Evolutionary conservation across 2,329 filamentous ascomycete species (phyloP).

Genomic region (Cytospora paraplurivora): DNA sequence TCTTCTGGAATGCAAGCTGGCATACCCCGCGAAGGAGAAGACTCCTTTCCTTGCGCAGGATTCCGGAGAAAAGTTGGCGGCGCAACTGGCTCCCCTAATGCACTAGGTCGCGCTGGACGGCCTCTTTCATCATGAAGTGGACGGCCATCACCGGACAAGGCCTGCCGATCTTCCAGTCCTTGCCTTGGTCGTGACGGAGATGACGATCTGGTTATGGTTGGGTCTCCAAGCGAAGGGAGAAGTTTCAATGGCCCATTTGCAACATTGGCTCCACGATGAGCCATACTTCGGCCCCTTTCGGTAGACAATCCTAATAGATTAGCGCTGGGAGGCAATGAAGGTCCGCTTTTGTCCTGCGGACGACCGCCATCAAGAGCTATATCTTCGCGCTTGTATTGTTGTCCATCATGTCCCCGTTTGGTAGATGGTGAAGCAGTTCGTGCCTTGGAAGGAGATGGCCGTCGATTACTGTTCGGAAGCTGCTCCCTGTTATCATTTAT

Average conservation of each 20-base stretch:
- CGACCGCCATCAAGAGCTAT: not conserved
- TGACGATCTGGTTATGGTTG: not conserved
- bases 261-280: not conserved
- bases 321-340: not conserved
- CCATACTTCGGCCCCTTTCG: not conserved
- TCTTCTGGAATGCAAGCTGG: not conserved
- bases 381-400: not conserved
- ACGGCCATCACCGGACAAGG: too few relatives aligned
- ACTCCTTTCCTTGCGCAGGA: not conserved
- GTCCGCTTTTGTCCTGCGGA: not conserved
- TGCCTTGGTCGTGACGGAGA: not conserved
- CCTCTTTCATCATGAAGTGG: too few relatives aligned
- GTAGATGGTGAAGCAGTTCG: not conserved
- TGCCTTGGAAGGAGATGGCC: not conserved
- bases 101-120: not conserved
- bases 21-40: not conserved
- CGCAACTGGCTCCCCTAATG: not conserved
- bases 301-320: not conserved
- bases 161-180: too few relatives aligned
- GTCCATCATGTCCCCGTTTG: not conserved
- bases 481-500: not conserved
- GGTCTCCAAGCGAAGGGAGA: not conserved
- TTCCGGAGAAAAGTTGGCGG: not conserved
- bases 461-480: not conserved
- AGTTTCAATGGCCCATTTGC: not conserved